A percentile compares a stretch with the other conserved stretches of the same genome.
Evolutionary conservation across 75 land plant genomes (phyloP).

Genomic region (Chamaecyparis obtusa): DNA sequence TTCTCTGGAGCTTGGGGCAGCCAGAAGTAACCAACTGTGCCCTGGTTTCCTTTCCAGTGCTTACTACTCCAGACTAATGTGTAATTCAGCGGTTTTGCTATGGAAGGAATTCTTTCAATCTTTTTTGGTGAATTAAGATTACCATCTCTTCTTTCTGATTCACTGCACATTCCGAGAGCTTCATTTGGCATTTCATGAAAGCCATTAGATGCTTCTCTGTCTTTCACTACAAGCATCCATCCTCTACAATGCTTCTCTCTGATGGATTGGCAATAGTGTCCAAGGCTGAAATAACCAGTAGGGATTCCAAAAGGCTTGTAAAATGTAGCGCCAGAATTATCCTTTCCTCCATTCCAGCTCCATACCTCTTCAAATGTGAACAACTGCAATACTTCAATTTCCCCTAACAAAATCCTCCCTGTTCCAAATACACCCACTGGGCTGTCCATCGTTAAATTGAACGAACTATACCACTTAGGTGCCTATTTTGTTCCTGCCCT

Average conservation of each 20-base stretch:
- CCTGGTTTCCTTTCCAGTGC: conserved; percentile 18
- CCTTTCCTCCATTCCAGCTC: conserved; percentile 25
- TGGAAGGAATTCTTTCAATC: conserved; percentile 13
- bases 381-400: conserved; percentile 21
- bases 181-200: neutral
- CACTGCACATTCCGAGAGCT: neutral
- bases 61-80: conserved; percentile 33
- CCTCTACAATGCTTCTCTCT: conserved; percentile 13
- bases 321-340: conserved; percentile 27
- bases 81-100: conserved; percentile 22
- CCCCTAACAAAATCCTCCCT: conserved; percentile 23
- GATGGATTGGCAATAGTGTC: conserved; percentile 21
- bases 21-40: conserved; percentile 22
- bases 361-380: conserved; percentile 26
- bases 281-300: conserved; percentile 18
- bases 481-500: neutral
- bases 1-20: conserved; percentile 33
- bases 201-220: neutral
- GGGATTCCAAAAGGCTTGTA: conserved; percentile 39
- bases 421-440: conserved; percentile 25
- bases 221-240: conserved; percentile 29
- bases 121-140: neutral
- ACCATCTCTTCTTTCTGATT: neutral
- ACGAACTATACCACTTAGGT: neutral
- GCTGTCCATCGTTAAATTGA: neutral